Percentiles rank a stretch among this genome's conserved stretches.
Conservation (phyloP, 2,329 filamentous ascomycete genomes). For the Arthrobotrys pseudoclavata region DNA sequence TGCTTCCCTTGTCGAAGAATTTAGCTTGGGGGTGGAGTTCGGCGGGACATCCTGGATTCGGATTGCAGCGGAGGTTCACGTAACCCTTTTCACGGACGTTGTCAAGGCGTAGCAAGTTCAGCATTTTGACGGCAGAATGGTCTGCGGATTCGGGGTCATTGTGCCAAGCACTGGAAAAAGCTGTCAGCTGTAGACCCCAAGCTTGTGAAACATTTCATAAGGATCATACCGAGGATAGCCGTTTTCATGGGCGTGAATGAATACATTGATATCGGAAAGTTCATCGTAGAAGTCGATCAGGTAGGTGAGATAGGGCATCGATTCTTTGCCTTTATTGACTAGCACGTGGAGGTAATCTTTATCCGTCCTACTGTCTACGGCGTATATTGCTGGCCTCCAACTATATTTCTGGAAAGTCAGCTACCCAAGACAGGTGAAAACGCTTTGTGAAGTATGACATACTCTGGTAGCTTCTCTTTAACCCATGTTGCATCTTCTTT, state of each 20-base stretch:
- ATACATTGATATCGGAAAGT: slow-evolving; percentile 73
- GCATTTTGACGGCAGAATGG: slow-evolving; percentile 69
- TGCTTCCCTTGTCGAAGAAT: slow-evolving; percentile 66
- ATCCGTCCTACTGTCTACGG: slow-evolving; percentile 69
- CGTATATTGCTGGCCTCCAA: slow-evolving; percentile 68
- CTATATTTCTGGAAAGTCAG: slow-evolving; percentile 17
- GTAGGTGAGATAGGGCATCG: slow-evolving; percentile 75
- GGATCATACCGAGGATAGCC: slow-evolving; percentile 35
- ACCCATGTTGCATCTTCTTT: slow-evolving; percentile 47
- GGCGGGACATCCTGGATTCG: slow-evolving; percentile 73
- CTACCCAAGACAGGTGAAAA: no score
- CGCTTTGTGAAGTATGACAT: not conserved
- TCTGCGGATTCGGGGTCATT: slow-evolving; percentile 71
- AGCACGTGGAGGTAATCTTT: slow-evolving; percentile 68
- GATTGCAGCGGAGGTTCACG: slow-evolving; percentile 74
- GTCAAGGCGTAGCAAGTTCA: slow-evolving; percentile 70
- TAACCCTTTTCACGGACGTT: slow-evolving; percentile 71
- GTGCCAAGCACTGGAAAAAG: slow-evolving; percentile 70
- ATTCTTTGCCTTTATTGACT: slow-evolving; percentile 74
- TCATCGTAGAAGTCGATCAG: slow-evolving; percentile 75
- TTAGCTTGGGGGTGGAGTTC: slow-evolving; percentile 68
- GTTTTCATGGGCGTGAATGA: slow-evolving; percentile 72
- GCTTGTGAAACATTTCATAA: not conserved
- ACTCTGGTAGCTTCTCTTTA: slow-evolving; percentile 33
- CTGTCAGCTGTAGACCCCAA: not conserved